Evolutionary conservation across 257 asterid species (phyloP), one percentile per base, ranked within the genome.

Genomic region (Voacanga thouarsii): DNA sequence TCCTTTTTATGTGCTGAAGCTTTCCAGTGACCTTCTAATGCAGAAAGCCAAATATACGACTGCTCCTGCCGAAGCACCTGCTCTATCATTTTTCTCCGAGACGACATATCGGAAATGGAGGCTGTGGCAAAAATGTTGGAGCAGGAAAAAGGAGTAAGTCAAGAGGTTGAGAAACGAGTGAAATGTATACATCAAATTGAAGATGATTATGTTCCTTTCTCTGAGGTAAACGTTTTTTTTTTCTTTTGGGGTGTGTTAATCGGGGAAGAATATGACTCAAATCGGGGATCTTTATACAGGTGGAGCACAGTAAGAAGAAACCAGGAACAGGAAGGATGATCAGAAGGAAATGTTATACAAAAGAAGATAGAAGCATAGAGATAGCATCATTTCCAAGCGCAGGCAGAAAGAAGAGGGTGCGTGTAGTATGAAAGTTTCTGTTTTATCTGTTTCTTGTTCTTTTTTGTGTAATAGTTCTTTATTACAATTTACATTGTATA

Each of bases 141-240:
- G 77, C 55, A 60, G 56, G 88, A 69, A 43, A 82, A 78, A 80
- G 82, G 56, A 55, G 70, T 84, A 21, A 68, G 7, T 15, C 15
- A 15, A 12, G 77, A 77, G 64, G 88, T 82, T 64, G 86, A 86
- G 81, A 71, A 69, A 50, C 77, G 77, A 79, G 75, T 86, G 80
- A 80, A 71, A 23, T 45, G 51, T 49, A 26, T 66, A 4, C 76
- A 77, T 75, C 68, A 64, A 24, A 77, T 67, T 82, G 83, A 65
- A 75, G 78, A 75, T 23, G 75, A 76, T 65, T 86, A 86, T 64
- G 75, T 37, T 57, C 85, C 88, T 18, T 84, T 84, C 80, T 80
- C 76, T 73, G 14, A 45, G 75, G 59, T 74, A 51, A 56, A 23
- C 30, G 0, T 18, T 5, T 57, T 18, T 33, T 65, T 16, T 12